A percentile compares a stretch with the other conserved stretches of the same genome.
phyloP scores from a whole-genome alignment of 768 basidiomycete genomes.

The Pisolithus orientalis region DNA sequence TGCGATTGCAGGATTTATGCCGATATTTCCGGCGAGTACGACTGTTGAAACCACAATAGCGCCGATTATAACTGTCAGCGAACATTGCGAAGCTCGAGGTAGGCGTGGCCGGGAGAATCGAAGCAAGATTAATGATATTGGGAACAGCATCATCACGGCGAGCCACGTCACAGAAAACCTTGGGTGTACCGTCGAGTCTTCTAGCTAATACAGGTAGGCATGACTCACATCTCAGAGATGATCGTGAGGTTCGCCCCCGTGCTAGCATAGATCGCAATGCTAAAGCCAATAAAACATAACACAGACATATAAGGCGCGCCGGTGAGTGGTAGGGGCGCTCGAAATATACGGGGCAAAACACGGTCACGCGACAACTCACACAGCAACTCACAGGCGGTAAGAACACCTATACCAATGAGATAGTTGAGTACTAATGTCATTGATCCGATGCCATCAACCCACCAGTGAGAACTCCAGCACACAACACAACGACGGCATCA shows the following conservation, averaged over 20 bases:
- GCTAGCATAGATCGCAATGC: conserved; percentile 50
- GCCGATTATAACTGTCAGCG: conserved; percentile 34
- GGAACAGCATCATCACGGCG: conserved; percentile 58
- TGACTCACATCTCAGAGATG: conserved; percentile 52
- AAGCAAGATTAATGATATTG: conserved; percentile 51
- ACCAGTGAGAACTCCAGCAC: conserved; percentile 68
- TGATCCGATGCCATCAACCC: conserved; percentile 2
- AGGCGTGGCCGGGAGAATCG: conserved; percentile 63
- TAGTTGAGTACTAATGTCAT: neutral
- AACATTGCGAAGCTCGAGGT: conserved; percentile 35
- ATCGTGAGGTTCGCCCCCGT: conserved; percentile 46
- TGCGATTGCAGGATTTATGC: conserved; percentile 47
- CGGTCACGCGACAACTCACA: conserved; percentile 54
- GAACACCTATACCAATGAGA: conserved; percentile 35
- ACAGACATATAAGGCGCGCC: conserved; percentile 49
- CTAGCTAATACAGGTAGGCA: neutral
- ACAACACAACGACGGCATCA: conserved; percentile 67
- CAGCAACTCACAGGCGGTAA: conserved; percentile 53
- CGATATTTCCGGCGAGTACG: conserved; percentile 55
- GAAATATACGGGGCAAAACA: conserved; percentile 50
- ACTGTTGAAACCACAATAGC: conserved; percentile 36
- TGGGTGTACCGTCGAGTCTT: conserved; percentile 1
- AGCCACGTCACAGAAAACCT: conserved; percentile 69
- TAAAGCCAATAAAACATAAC: conserved; percentile 42
- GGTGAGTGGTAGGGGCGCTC: conserved; percentile 42